These are phyloP conservation scores for Venustampulla echinocandica DNA, from an alignment of 495 filamentous ascomycete genomes.

Conservation along the genomic window DNA sequence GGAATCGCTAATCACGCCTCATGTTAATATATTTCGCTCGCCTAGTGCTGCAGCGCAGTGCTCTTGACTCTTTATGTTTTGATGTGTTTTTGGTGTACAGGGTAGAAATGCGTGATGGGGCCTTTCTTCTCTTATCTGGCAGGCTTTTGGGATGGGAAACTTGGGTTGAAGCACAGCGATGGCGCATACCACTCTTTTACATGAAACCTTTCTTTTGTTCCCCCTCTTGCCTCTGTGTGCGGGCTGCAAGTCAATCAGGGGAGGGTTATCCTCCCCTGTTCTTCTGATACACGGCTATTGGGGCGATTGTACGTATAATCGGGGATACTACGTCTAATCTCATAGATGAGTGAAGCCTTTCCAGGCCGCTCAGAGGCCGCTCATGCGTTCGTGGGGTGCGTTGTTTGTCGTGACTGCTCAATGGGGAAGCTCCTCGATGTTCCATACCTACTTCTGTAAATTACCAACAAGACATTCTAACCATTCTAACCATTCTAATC, in stretches of 20 bases:
- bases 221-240: background rate
- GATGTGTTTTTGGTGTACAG: conserved; percentile 22
- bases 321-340: too few species aligned
- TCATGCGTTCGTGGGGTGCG: too few species aligned
- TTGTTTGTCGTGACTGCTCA: too few species aligned
- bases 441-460: too few species aligned
- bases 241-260: background rate
- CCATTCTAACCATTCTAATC: too few species aligned
- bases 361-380: too few species aligned
- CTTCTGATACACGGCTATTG: too few species aligned
- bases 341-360: too few species aligned
- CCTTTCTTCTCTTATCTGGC: background rate
- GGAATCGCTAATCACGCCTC: conserved; percentile 10
- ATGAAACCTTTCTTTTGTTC: conserved; percentile 5
- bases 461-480: too few species aligned
- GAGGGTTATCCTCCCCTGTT: too few species aligned
- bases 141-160: conserved; percentile 10
- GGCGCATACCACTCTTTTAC: conserved; percentile 24
- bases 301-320: too few species aligned
- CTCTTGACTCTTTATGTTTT: conserved; percentile 4
- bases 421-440: too few species aligned
- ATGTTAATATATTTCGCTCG: conserved; percentile 4
- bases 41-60: background rate
- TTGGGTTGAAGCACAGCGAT: conserved; percentile 23
- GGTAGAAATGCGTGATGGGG: conserved; percentile 4